phyloP scores from a whole-genome alignment of 805 yeast genomes.

The Saccharomycopsis microspora region DNA sequence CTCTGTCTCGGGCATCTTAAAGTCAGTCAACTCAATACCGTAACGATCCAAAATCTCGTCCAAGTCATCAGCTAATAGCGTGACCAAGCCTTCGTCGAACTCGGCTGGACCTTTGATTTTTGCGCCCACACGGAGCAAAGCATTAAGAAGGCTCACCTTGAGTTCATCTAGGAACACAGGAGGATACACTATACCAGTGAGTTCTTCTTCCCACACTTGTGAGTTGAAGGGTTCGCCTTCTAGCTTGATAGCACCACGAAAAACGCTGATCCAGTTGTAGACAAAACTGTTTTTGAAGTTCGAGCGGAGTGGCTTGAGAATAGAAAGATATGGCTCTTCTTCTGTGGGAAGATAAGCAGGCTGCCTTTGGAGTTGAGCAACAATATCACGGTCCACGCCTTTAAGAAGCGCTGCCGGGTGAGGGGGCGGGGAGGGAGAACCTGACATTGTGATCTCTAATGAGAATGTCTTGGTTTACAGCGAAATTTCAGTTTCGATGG shows the following conservation, averaged over 20 bases:
- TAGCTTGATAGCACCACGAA: conserved; percentile 40
- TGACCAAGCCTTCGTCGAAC: conserved; percentile 20
- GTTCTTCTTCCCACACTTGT: conserved; percentile 51
- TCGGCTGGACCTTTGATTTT: conserved; percentile 19
- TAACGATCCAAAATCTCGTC: conserved; percentile 2
- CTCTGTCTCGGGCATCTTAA: not conserved
- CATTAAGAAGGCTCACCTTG: conserved; percentile 19
- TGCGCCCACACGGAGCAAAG: conserved; percentile 22
- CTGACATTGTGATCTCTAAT: too few species aligned
- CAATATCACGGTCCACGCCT: conserved; percentile 25
- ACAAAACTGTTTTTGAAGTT: conserved; percentile 28
- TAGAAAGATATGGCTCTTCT: conserved; percentile 23
- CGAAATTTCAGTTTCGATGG: too few species aligned
- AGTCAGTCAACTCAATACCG: conserved; percentile 11
- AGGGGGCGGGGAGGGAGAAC: too few species aligned
- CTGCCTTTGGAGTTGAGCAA: conserved; percentile 26
- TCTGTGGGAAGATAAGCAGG: conserved; percentile 30
- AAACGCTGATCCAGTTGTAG: conserved; percentile 45
- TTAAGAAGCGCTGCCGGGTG: conserved; percentile 22
- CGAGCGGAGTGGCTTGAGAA: conserved; percentile 24
- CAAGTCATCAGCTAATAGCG: conserved; percentile 11
- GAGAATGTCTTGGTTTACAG: too few species aligned
- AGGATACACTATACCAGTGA: conserved; percentile 32
- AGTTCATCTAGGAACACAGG: conserved; percentile 32
- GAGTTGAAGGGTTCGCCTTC: conserved; percentile 43